These are phyloP conservation scores for Amanita molliuscula DNA, from an alignment of 768 basidiomycete genomes.

Conservation along the genomic window DNA sequence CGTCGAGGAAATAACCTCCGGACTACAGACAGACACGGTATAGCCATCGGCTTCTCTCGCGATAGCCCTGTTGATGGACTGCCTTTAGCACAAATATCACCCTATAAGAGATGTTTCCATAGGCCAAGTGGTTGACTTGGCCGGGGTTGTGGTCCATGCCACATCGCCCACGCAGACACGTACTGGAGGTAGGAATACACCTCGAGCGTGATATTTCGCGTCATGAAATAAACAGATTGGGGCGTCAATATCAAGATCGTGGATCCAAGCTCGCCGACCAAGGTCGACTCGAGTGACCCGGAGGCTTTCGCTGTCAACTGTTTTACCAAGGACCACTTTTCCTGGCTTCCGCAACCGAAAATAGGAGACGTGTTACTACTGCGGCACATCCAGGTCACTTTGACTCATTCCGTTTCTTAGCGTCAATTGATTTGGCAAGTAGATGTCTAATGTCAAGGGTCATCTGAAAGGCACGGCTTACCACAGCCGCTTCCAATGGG, in stretches of 20 bases:
- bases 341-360: conserved; percentile 41
- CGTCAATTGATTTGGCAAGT: neutral
- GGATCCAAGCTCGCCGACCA: conserved; percentile 38
- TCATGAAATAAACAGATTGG: conserved; percentile 29
- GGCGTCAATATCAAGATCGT: conserved; percentile 31
- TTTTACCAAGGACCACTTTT: conserved; percentile 36
- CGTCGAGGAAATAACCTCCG: neutral
- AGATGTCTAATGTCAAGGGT: conserved; percentile 11
- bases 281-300: conserved; percentile 13
- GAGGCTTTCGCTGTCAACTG: conserved; percentile 31
- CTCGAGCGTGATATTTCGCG: neutral
- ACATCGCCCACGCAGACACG: conserved; percentile 11
- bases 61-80: neutral
- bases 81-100: neutral
- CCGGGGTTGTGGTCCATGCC: conserved; percentile 15
- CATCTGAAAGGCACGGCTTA: conserved; percentile 32
- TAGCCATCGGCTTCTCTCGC: neutral
- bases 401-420: neutral
- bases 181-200: conserved; percentile 14
- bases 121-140: conserved; percentile 11
- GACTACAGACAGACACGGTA: neutral
- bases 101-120: conserved; percentile 11
- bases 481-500: conserved; percentile 40
- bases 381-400: conserved; percentile 36
- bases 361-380: conserved; percentile 44